Evolutionary conservation across 2,329 filamentous ascomycete genomes (phyloP), one percentile per base, ranked within the genome.

Genomic region (Aureobasidium musti): DNA sequence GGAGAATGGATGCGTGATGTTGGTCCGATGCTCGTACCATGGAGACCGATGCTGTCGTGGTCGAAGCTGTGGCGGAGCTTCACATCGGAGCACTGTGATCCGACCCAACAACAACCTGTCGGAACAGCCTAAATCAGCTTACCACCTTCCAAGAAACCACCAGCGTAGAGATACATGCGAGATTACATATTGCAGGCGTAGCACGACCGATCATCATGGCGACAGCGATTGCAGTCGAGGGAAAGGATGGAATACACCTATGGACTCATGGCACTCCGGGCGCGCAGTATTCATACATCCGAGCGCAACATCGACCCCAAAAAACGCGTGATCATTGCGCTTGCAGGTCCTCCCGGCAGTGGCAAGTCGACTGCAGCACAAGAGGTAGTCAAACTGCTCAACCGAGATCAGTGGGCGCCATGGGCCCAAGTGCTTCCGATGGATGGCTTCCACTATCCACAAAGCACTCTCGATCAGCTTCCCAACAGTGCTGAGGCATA

Each of bases 391-490:
- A 5, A 49, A 17, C 19, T 53, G 10, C 39, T 66, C n/a, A 49
- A 57, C n/a, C 17, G 21, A 21, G 7, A 23, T 17, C 47, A 43
- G 1, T 2, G 13, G 13, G 6, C 21, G 17, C 28, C 28, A 5
- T 66, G 30, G 26, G 41, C 39, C 17, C 33, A 35, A 6, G 63
- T 66, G 5, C 33, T 65, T 11, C 45, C 63, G 10, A 57, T 79
- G 76, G 77, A 79, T 57, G 78, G 77, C 17, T 79, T 78, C 63
- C 77, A 79, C 67, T 69, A 74, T 13, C 69, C 76, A 1, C 72
- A 74, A 13, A 68, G 70, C 21, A 68, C 67, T 19, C 69, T 79
- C 8, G 74, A 77, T 53, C 63, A 64, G 3, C 70, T 79, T 11
- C 74, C 75, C 5, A 73, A 79, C 45, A 67, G 72, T 3, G 70